Evolutionary conservation across 2,329 filamentous ascomycete genomes (phyloP).

Genomic region (Alternaria atra): DNA sequence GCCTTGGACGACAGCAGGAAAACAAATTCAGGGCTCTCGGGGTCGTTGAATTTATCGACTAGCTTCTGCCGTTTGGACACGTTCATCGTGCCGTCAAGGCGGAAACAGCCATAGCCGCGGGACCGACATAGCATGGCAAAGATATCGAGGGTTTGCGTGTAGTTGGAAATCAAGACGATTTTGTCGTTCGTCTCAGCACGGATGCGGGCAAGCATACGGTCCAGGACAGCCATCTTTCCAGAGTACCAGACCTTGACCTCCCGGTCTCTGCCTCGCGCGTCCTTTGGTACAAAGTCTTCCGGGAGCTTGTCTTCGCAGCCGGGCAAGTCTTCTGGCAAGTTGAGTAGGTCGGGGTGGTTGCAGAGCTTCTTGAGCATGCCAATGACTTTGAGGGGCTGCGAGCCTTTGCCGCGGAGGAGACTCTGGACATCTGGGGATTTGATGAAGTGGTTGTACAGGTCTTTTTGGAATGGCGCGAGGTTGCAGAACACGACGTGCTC

Average conservation of each 20-base stretch:
- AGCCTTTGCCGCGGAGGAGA: constrained; percentile 89
- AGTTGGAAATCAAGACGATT: constrained; percentile 98
- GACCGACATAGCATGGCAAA: constrained; percentile 90
- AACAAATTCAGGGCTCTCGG: constrained; percentile 86
- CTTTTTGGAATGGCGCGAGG: constrained; percentile 88
- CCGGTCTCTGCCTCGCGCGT: constrained; percentile 84
- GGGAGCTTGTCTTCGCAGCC: constrained; percentile 85
- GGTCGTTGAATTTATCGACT: constrained; percentile 97
- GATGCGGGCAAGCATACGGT: constrained; percentile 95
- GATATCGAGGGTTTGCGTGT: constrained; percentile 93
- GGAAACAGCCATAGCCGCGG: constrained; percentile 83
- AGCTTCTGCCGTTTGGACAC: constrained; percentile 97
- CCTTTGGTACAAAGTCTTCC: constrained; percentile 87
- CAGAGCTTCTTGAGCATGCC: constrained; percentile 97
- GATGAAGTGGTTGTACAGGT: constrained; percentile 97
- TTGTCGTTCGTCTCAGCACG: constrained; percentile 98
- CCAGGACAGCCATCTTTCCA: constrained; percentile 98
- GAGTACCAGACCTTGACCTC: constrained; percentile 97
- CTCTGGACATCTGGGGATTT: constrained; percentile 94
- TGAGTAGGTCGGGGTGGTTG: constrained; percentile 94
- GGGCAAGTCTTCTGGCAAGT: constrained; percentile 82
- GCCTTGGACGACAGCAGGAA: constrained; percentile 98
- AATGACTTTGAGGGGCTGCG: constrained; percentile 95
- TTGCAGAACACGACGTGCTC: constrained; percentile 99
- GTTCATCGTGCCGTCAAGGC: constrained; percentile 96